phyloP scores from a whole-genome alignment of 768 basidiomycete genomes.

The Suillus occidentalis region DNA sequence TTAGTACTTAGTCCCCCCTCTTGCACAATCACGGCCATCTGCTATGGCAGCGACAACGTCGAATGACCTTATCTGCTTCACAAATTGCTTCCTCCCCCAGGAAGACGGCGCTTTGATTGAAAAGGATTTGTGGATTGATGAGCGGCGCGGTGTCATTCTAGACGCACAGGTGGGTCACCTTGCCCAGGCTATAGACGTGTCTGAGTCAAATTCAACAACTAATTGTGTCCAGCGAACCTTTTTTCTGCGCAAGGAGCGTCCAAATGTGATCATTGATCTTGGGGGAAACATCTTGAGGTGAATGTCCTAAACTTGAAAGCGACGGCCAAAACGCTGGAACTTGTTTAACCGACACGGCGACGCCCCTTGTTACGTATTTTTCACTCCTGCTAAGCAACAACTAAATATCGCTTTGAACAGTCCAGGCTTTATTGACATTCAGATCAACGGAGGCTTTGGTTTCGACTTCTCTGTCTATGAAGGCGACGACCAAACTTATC shows the following conservation, averaged over 20 bases:
- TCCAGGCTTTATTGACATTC: conserved; percentile 84
- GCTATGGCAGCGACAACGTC: conserved; percentile 23
- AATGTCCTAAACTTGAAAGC: conserved; percentile 8
- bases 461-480: conserved; percentile 87
- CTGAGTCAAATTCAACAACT: conserved; percentile 6
- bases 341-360: not conserved
- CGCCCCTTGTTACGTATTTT: not conserved
- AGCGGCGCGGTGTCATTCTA: conserved; percentile 67
- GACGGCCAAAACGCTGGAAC: not conserved
- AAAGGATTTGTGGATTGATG: conserved; percentile 83
- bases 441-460: conserved; percentile 88
- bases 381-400: conserved; percentile 10
- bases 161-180: conserved; percentile 60
- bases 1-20: not conserved
- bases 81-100: conserved; percentile 77
- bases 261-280: conserved; percentile 64
- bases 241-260: conserved; percentile 59
- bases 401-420: conserved; percentile 35
- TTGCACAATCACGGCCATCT: not conserved
- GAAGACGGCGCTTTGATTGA: conserved; percentile 77
- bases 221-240: conserved; percentile 58
- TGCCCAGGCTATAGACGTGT: not conserved
- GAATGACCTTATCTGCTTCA: conserved; percentile 84
- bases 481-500: conserved; percentile 66
- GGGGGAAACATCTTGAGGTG: conserved; percentile 77